Percentiles rank a stretch among this genome's conserved stretches.
These are phyloP conservation scores for Setaria viridis DNA, from an alignment of 202 grass and related monocot genomes.

Conservation along the genomic window DNA sequence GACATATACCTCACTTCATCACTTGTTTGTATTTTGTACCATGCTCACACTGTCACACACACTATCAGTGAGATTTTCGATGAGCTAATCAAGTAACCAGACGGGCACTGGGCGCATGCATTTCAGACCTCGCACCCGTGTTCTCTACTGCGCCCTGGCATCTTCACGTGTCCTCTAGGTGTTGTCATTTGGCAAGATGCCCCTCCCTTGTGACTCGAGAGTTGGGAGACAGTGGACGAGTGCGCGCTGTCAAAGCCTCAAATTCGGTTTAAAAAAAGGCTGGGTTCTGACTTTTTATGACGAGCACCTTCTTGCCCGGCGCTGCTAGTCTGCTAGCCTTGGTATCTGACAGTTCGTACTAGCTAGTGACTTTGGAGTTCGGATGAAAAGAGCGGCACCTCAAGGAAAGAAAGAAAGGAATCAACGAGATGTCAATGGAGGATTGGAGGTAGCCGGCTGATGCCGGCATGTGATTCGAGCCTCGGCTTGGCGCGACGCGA, in stretches of 20 bases:
- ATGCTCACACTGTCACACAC: background rate
- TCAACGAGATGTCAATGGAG: constrained; percentile 11
- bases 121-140: constrained; percentile 17
- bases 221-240: background rate
- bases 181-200: constrained; percentile 51
- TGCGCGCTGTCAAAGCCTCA: background rate
- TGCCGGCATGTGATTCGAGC: constrained; percentile 36
- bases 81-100: constrained; percentile 25
- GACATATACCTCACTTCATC: too few relatives aligned
- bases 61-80: background rate
- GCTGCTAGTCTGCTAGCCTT: background rate
- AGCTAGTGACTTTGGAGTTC: background rate
- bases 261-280: constrained; percentile 26
- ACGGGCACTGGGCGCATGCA: constrained; percentile 8
- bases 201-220: background rate
- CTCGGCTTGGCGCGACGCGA: constrained; percentile 27
- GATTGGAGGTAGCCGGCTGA: too few relatives aligned
- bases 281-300: constrained; percentile 40
- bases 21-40: background rate
- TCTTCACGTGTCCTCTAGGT: constrained; percentile 38
- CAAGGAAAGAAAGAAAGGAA: background rate
- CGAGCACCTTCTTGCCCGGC: constrained; percentile 33
- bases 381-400: background rate
- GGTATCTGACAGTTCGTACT: background rate
- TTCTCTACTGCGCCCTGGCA: constrained; percentile 36